phyloP scores from a whole-genome alignment of 164 flowering plant species.

The Sextonia rubra region DNA sequence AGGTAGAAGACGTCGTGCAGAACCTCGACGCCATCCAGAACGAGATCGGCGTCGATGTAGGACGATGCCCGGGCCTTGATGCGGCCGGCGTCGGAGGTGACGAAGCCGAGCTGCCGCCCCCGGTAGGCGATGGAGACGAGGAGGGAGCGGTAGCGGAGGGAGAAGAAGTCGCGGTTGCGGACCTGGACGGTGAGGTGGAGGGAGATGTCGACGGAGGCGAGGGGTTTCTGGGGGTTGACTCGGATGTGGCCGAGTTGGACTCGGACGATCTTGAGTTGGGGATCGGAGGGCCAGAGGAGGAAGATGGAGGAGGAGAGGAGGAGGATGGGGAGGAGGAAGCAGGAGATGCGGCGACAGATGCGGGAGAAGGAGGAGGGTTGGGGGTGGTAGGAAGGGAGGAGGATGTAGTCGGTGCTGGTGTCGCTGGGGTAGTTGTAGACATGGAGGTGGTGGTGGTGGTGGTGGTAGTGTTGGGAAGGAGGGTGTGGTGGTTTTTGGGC shows the following conservation, averaged over 20 bases:
- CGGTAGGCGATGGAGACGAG: slow-evolving; percentile 55
- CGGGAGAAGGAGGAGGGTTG: background rate
- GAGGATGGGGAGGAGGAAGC: slow-evolving; percentile 25
- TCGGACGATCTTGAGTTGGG: slow-evolving; percentile 46
- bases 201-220: slow-evolving; percentile 45
- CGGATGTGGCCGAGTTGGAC: slow-evolving; percentile 34
- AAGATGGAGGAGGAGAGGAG: slow-evolving; percentile 29
- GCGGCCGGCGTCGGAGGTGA: slow-evolving; percentile 44
- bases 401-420: slow-evolving; percentile 21
- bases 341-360: slow-evolving; percentile 9
- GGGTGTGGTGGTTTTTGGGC: background rate
- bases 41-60: slow-evolving; percentile 57
- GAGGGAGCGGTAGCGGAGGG: slow-evolving; percentile 44
- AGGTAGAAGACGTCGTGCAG: slow-evolving; percentile 57
- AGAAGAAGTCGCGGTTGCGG: slow-evolving; percentile 55
- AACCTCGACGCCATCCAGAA: slow-evolving; percentile 57
- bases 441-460: slow-evolving; percentile 15
- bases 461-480: slow-evolving; percentile 14
- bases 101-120: slow-evolving; percentile 60
- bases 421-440: background rate
- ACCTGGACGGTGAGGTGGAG: slow-evolving; percentile 45
- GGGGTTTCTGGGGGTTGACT: slow-evolving; percentile 26
- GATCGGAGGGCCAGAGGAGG: slow-evolving; percentile 71
- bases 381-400: slow-evolving; percentile 16
- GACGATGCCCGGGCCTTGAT: slow-evolving; percentile 48